Base-by-base conservation (phyloP, 164 flowering plant genomes). In the Aristolochia contorta region DNA sequence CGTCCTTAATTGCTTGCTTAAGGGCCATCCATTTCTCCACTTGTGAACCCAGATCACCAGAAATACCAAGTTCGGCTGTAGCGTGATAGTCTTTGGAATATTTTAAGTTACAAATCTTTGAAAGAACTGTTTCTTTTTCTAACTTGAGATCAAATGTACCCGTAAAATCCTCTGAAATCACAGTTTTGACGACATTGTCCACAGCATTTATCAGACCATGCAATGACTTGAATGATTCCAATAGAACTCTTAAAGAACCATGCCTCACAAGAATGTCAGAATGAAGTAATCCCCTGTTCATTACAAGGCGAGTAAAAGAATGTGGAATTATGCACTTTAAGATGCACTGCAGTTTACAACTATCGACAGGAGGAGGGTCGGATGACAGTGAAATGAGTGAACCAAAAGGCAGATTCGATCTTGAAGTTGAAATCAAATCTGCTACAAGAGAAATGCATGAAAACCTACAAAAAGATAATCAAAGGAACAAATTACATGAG, bases 211-310 rank as follows among this genome's bases (percentile, higher is more conserved):
- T 4, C 46, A 93, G 65, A 56, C 72, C 75, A 66, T 82, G 81
- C 62, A 87, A 75, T 63, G 86, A 72, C 77, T 80, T 86, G 53
- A 93, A 68, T 25, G 65, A 78, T 78, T 89, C 94, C 67, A 87
- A 62, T 58, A 93, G 84, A 73, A 93, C 77, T 74, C 84, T 79
- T 57, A 89, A 66, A 45, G 90, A 80, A 62, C 86, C 96, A 76
- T 87, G 89, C 70, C 78, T 87, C 59, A 89, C 85, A 48, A 77
- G 71, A 69, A 69, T 52, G 72, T 83, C 79, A 2, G 88, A 68
- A 59, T 87, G 96, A 69, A 83, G 97, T 73, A 93, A 70, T 45
- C 98, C 98, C 77, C 90, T 89, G 47, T 82, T 87, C 50, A 87
- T 76, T 16, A 75, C 79, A 23, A 77, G 67, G 60, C 94, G 78